Base-by-base conservation (phyloP, 139 green algal genomes). In the Chlamydomonas sp. region DNA sequence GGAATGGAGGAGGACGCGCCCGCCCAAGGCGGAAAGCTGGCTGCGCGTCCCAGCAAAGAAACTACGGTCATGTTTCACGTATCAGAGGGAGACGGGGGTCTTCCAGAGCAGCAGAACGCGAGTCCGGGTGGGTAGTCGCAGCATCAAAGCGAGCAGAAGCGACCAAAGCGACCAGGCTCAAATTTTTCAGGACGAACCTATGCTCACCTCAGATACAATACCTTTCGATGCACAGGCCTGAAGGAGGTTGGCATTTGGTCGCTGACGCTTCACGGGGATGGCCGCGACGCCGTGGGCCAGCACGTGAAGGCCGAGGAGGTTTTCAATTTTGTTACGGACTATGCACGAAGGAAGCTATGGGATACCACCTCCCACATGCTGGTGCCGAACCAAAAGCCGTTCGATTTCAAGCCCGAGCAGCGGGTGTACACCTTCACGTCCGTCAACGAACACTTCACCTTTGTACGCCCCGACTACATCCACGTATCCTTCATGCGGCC, bases 371-470 rank as follows among this genome's bases (percentile, higher is more conserved):
- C 59, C 60, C 77, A 81, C 77, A 68, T 15, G 60, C 60, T 81
- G 57, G 75, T 14, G 75, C 75, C 12, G 2, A 5, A 20, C 16
- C 12, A 10, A 1, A 8, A 67, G 20, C 18, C 6, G 18, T 62
- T 8, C 14, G 31, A 69, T 8, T 5, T 8, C 6, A 9, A 18
- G 0, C 61, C 18, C 61, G 10, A 62, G 18, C 2, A 9, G 8
- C 3, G 2, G 61, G 61, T 82, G 18, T 16, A 72, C 77, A 18
- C 17, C 61, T 82, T 82, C 61, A 69, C 77, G 17, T 61, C 77
- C 61, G 77, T 69, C 61, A 82, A 82, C 61, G 77, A 82, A 20
- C 61, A 69, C 77, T 82, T 72, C 61, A 82, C 77, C 17, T 82
- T 82, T 20, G 5, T 5, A 3, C 58, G 76, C 4, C 76, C 76